Evolutionary conservation across 1,139 yeast genomes (phyloP).

Genomic region (Pichia sp.): DNA sequence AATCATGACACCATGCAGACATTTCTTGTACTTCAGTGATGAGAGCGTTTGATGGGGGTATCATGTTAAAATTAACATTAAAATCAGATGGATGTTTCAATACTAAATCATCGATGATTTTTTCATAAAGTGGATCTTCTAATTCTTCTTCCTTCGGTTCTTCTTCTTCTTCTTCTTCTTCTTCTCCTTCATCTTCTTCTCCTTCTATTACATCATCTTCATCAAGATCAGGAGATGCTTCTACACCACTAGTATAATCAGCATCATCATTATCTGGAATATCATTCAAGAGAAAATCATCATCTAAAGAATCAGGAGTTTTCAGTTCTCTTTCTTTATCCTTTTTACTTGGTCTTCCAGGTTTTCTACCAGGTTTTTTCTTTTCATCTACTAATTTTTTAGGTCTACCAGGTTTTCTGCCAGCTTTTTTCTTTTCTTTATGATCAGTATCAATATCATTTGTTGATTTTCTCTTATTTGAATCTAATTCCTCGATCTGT

Average conservation of each 20-base stretch:
- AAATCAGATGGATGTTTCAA: constrained; percentile 20
- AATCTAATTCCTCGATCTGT: constrained; percentile 7
- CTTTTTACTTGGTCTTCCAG: constrained; percentile 4
- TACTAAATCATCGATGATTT: constrained; percentile 24
- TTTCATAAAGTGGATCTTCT: constrained; percentile 6
- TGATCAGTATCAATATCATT: constrained; percentile 1
- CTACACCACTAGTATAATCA: constrained; percentile 10
- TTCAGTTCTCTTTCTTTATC: background rate
- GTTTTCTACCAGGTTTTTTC: background rate
- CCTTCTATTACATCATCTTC: constrained; percentile 7
- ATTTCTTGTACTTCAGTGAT: constrained; percentile 20
- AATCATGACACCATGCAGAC: constrained; percentile 19
- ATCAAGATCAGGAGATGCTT: constrained; percentile 2
- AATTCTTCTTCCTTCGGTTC: constrained; percentile 11
- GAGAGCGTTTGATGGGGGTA: constrained; percentile 21
- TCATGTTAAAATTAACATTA: constrained; percentile 17
- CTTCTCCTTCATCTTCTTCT: constrained; percentile 8
- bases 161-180: constrained; percentile 8
- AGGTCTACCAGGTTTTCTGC: background rate
- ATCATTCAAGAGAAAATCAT: constrained; percentile 10
- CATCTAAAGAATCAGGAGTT: constrained; percentile 2
- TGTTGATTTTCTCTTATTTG: background rate
- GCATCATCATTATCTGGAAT: constrained; percentile 12
- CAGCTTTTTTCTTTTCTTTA: constrained; percentile 9
- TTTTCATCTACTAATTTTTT: background rate